Base-by-base conservation (phyloP, 2,329 filamentous ascomycete species). In the Diaporthe sp. region DNA sequence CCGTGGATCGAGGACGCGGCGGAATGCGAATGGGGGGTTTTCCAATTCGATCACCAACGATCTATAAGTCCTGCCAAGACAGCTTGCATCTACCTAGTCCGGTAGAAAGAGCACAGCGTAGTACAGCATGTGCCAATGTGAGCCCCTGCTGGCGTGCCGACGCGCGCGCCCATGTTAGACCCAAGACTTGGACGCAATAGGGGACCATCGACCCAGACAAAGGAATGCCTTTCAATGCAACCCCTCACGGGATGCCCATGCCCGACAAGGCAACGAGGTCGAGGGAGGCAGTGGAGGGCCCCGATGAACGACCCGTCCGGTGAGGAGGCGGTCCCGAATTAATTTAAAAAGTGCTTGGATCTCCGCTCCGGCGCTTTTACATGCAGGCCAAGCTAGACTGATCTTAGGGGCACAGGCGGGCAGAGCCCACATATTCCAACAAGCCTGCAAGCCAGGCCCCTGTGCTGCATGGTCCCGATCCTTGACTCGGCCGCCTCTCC, bases 241-340 rank as follows among this genome's bases (percentile, higher is more conserved):
- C 63, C 63, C 44, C 63, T 53, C 63, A 53, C 63, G 63, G 63
- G 47, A 53, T 39, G 19, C 47, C 32, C 63, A 68, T 68, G 47
- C 63, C 63, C 44, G 63, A 66, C 63, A 51, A 6, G 63, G 47
- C 63, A n/a, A 51, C 27, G 63, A 35, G 22, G 39, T 47, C 37
- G 58, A 47, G 9, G 32, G 19, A n/a, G 42, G 42, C 17, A 19
- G 17, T 17, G 42, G 42, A 47, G 17, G 8, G 53, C 19, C 53
- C 32, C 53, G 53, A 56, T 22, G 53, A 35, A n/a, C 53, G 9
- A n/a, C 32, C 32, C 30, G n/a, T 51, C 61, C n/a, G 44, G 32
- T 66, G 61, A 66, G 44, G 61, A 66, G 63, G 13, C 22, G 63
- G 63, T 66, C 63, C 63, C 63, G 63, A 66, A 44, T 68, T 68